A percentile compares a stretch with the other conserved stretches of the same genome.
These are phyloP conservation scores for Heracleum sosnowskyi DNA, from an alignment of 129 eudicot genomes.

Conservation along the genomic window DNA sequence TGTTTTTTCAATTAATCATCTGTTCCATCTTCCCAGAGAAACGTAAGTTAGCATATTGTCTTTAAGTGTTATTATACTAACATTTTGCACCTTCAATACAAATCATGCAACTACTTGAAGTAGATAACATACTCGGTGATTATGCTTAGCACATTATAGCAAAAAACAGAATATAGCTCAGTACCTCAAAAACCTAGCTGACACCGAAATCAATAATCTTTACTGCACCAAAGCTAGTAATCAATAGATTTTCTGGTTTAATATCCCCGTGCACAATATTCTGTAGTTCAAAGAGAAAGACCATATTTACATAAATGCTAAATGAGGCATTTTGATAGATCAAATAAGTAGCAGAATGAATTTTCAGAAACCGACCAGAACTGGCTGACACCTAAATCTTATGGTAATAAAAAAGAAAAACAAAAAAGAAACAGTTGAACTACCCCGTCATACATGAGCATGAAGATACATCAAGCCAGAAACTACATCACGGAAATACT, in stretches of 20 bases:
- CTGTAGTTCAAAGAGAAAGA: slow-evolving; percentile 32
- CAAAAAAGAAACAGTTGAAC: not conserved
- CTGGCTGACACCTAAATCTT: too few relatives aligned
- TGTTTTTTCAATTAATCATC: not conserved
- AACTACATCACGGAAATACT: slow-evolving; percentile 75
- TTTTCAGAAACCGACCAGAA: too few relatives aligned
- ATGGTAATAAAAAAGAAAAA: not conserved
- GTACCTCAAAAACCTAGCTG: slow-evolving; percentile 98
- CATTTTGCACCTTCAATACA: too few relatives aligned
- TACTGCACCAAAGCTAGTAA: slow-evolving; percentile 69
- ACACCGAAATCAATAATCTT: slow-evolving; percentile 95
- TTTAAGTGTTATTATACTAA: too few relatives aligned
- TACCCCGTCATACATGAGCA: slow-evolving; percentile 56
- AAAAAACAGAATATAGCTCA: slow-evolving; percentile 1
- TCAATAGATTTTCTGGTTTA: slow-evolving; percentile 90
- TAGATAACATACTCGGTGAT: not conserved
- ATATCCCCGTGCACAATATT: slow-evolving; percentile 92
- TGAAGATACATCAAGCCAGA: slow-evolving; percentile 94
- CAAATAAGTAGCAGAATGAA: too few relatives aligned
- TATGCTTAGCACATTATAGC: not conserved
- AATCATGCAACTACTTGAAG: too few relatives aligned
- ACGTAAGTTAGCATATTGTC: too few relatives aligned
- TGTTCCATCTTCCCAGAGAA: not conserved
- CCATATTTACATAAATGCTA: not conserved
- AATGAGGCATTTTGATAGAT: too few relatives aligned